phyloP scores from a whole-genome alignment of 192 early-diverging fungal genomes.

The Obelidium mucronatum region DNA sequence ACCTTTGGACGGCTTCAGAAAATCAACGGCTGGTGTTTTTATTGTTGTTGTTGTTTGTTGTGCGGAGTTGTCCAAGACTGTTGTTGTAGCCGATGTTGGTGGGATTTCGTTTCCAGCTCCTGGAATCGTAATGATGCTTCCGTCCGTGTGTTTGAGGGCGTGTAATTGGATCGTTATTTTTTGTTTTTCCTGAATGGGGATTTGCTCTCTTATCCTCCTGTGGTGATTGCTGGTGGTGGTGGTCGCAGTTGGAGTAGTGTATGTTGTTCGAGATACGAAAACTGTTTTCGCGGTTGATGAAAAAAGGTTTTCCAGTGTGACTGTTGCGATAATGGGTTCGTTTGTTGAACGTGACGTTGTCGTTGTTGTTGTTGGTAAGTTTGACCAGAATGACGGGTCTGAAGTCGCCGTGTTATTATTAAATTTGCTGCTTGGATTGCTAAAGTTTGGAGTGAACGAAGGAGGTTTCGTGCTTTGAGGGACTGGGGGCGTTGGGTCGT shows the following conservation, averaged over 20 bases:
- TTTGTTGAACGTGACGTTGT: too few species aligned
- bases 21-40: not conserved
- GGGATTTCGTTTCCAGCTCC: constrained; percentile 3
- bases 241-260: not conserved
- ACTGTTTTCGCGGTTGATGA: not conserved
- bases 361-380: too few species aligned
- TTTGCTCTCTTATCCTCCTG: not conserved
- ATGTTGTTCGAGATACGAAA: not conserved
- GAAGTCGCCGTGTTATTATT: too few species aligned
- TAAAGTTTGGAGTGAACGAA: too few species aligned
- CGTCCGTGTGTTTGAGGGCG: constrained; percentile 1
- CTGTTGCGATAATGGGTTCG: not conserved
- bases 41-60: not conserved
- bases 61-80: not conserved
- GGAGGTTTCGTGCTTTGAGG: not conserved
- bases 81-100: not conserved
- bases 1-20: not conserved
- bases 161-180: not conserved
- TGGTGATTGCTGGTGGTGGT: not conserved
- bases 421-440: too few species aligned
- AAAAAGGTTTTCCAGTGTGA: constrained; percentile 10
- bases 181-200: not conserved
- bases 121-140: constrained; percentile 1
- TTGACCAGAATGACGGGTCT: constrained; percentile 1
- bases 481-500: not conserved